phyloP scores from a whole-genome alignment of 495 filamentous ascomycete species.

The Hypoxylon lienhwacheense region DNA sequence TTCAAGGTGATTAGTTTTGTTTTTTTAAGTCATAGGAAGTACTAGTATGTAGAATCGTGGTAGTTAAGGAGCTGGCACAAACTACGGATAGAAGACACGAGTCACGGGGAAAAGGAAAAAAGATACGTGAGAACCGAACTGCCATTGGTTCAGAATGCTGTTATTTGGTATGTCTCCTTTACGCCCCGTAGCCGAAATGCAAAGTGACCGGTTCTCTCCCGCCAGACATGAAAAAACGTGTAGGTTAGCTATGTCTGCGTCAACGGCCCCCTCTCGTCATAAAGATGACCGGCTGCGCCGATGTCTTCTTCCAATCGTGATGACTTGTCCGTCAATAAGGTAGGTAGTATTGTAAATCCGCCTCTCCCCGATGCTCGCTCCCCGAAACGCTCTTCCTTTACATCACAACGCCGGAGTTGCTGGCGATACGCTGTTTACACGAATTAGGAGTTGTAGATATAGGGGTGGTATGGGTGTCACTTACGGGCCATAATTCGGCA shows the following conservation, averaged over 20 bases:
- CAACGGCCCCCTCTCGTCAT: conserved; percentile 6
- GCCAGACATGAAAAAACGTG: conserved; percentile 34
- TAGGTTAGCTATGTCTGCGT: conserved; percentile 24
- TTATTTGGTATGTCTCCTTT: conserved; percentile 44
- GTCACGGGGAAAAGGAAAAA: conserved; percentile 1
- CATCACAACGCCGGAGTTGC: conserved; percentile 99
- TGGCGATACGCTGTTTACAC: conserved; percentile 82
- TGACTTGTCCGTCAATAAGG: conserved; percentile 37
- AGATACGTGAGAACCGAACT: conserved; percentile 32
- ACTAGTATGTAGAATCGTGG: no score
- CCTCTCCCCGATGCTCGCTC: conserved; percentile 25
- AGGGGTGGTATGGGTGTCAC: conserved; percentile 34
- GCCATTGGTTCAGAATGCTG: conserved; percentile 41
- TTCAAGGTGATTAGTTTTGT: no score
- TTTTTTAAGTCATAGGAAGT: no score
- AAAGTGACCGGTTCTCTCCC: conserved; percentile 44
- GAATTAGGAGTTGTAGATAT: neutral
- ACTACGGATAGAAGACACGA: neutral
- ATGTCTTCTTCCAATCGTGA: conserved; percentile 30
- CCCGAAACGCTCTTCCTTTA: conserved; percentile 56
- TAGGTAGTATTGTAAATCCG: conserved; percentile 29
- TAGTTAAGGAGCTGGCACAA: neutral
- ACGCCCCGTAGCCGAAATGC: conserved; percentile 46
- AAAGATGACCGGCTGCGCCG: conserved; percentile 20
- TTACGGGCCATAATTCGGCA: conserved; percentile 97